Percentiles rank a stretch among this genome's conserved stretches.
Conservation (phyloP, 495 filamentous ascomycete species). For the Chaetomidium leptoderma region DNA sequence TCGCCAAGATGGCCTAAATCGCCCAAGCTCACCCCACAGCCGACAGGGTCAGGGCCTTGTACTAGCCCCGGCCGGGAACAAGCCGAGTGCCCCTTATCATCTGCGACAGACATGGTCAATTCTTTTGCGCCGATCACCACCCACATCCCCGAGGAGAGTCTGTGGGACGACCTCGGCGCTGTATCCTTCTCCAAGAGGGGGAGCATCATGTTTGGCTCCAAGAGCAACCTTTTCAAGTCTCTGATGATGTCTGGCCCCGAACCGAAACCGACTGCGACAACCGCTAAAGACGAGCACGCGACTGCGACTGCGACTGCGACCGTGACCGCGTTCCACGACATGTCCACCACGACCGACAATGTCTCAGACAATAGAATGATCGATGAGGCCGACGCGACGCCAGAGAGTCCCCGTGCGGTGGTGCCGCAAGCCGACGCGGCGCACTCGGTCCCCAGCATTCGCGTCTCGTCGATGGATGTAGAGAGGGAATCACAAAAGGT, state of each 20-base stretch:
- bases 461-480: constrained; percentile 69
- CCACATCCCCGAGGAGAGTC: constrained; percentile 48
- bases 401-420: constrained; percentile 9
- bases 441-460: constrained; percentile 43
- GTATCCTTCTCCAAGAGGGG: constrained; percentile 57
- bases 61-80: constrained; percentile 7
- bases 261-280: background rate
- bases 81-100: constrained; percentile 23
- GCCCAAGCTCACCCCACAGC: constrained; percentile 27
- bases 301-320: background rate
- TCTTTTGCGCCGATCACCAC: constrained; percentile 47
- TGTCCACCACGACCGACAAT: background rate
- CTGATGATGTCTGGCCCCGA: constrained; percentile 11
- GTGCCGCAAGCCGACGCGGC: constrained; percentile 16
- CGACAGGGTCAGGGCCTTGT: constrained; percentile 24
- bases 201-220: constrained; percentile 60
- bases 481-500: constrained; percentile 85
- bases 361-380: background rate
- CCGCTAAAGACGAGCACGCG: background rate
- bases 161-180: constrained; percentile 47
- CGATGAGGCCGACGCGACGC: background rate
- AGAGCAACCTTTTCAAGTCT: constrained; percentile 30
- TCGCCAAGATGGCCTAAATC: constrained; percentile 24
- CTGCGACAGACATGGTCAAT: constrained; percentile 19
- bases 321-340: too few species aligned